These are phyloP conservation scores for Diaporthe sp. DNA, from an alignment of 2,329 filamentous ascomycete genomes.

Conservation along the genomic window DNA sequence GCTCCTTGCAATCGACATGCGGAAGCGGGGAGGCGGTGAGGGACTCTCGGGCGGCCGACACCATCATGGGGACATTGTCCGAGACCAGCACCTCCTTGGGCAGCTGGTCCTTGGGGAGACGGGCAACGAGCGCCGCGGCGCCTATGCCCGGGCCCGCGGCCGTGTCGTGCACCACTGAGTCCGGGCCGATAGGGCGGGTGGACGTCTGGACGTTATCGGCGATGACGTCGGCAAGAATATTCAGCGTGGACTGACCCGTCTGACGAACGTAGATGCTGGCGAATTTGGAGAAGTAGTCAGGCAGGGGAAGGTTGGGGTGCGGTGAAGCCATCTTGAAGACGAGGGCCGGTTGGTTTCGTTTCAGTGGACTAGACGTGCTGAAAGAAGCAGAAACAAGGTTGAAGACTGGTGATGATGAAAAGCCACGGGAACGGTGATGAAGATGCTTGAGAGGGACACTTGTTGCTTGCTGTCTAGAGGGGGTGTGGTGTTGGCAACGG, in stretches of 20 bases:
- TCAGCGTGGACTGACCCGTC: constrained; percentile 49
- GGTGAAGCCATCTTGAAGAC: constrained; percentile 43
- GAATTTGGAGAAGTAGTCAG: constrained; percentile 51
- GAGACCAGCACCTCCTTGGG: constrained; percentile 48
- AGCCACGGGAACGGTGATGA: background rate
- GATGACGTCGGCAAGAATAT: constrained; percentile 48
- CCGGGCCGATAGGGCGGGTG: constrained; percentile 44
- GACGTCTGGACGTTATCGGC: constrained; percentile 48
- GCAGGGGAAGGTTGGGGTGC: constrained; percentile 46
- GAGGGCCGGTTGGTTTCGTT: background rate
- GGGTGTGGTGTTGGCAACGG: no score
- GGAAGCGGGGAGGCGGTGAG: constrained; percentile 47
- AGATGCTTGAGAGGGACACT: no score
- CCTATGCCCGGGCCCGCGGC: constrained; percentile 49
- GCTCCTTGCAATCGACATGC: constrained; percentile 46
- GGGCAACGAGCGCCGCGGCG: constrained; percentile 47
- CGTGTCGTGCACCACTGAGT: constrained; percentile 51
- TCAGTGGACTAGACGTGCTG: no score
- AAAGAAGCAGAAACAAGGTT: background rate
- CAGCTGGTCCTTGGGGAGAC: constrained; percentile 46
- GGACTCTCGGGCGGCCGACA: constrained; percentile 48
- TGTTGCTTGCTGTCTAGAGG: no score
- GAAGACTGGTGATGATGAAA: background rate
- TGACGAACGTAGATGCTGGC: constrained; percentile 47
- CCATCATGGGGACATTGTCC: constrained; percentile 49